Conservation (phyloP, 139 green algal species). For the Chlorella sp. region DNA sequence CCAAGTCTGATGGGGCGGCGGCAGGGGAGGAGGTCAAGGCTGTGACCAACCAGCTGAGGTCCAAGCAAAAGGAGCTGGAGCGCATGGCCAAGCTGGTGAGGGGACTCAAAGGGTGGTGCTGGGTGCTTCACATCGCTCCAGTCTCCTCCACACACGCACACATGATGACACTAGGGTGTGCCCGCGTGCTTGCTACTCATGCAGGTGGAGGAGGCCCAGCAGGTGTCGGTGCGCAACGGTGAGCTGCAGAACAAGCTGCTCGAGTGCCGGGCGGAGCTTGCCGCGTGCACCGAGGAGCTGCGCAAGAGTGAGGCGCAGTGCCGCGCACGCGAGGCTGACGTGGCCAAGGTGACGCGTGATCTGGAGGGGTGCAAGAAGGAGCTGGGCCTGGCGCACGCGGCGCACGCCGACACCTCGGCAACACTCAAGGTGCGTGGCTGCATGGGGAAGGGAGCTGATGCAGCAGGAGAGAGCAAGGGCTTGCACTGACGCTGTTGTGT, state of each 20-base stretch:
- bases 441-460: too few relatives aligned
- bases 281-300: too few relatives aligned
- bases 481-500: too few relatives aligned
- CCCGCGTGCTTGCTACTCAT: too few relatives aligned
- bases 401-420: not conserved
- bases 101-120: not conserved
- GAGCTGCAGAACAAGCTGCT: slow-evolving; percentile 18
- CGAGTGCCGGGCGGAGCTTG: too few relatives aligned
- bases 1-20: slow-evolving; percentile 11
- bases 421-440: not conserved
- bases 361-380: not conserved
- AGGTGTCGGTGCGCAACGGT: not conserved
- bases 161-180: too few relatives aligned
- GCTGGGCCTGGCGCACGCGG: not conserved
- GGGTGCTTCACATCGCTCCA: too few relatives aligned
- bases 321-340: not conserved
- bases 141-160: too few relatives aligned
- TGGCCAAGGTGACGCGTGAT: not conserved
- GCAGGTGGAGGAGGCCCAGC: not conserved
- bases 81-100: not conserved
- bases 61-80: slow-evolving; percentile 19
- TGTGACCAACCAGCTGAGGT: slow-evolving; percentile 4
- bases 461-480: too few relatives aligned
- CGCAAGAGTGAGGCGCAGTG: slow-evolving; percentile 10
- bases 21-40: slow-evolving; percentile 10